Percentiles rank a stretch among this genome's conserved stretches.
phyloP scores from a whole-genome alignment of 192 early-diverging fungal genomes.

The Coemansia sp. region DNA sequence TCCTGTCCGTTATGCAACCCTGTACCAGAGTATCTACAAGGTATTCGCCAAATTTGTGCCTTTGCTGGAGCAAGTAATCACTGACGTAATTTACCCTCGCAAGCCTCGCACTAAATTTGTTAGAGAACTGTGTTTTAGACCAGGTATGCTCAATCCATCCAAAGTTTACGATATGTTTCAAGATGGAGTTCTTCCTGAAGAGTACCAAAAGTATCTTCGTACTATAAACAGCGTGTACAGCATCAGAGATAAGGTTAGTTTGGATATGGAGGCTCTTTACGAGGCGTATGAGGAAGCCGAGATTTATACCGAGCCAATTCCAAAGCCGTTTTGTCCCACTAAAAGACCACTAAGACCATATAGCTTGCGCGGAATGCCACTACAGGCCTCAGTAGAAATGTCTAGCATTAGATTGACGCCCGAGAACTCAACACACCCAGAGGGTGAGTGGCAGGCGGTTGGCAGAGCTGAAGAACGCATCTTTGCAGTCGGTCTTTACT shows the following conservation, averaged over 20 bases:
- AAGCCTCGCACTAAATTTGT: not conserved
- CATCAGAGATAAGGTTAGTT: not conserved
- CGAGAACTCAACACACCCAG: constrained; percentile 57
- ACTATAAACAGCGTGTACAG: not conserved
- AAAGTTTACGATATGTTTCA: not conserved
- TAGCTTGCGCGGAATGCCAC: constrained; percentile 30
- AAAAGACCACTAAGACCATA: constrained; percentile 20
- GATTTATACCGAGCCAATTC: constrained; percentile 10
- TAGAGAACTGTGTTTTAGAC: not conserved
- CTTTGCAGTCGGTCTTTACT: constrained; percentile 70
- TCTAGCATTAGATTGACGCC: constrained; percentile 65
- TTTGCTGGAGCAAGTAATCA: constrained; percentile 57
- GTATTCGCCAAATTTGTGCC: constrained; percentile 55
- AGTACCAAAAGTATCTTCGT: not conserved
- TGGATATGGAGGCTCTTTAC: constrained; percentile 4
- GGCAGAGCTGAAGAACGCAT: constrained; percentile 71
- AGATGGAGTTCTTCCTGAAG: not conserved
- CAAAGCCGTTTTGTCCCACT: constrained; percentile 31
- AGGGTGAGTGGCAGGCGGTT: constrained; percentile 69
- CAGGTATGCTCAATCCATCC: no score
- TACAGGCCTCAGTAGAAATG: constrained; percentile 73
- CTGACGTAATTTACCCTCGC: constrained; percentile 4
- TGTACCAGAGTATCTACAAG: constrained; percentile 49
- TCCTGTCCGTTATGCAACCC: constrained; percentile 29
- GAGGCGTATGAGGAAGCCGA: not conserved